Evolutionary conservation across 2,329 filamentous ascomycete genomes (phyloP), one percentile per base, ranked within the genome.

Genomic region (Botrytis hyacinthi): DNA sequence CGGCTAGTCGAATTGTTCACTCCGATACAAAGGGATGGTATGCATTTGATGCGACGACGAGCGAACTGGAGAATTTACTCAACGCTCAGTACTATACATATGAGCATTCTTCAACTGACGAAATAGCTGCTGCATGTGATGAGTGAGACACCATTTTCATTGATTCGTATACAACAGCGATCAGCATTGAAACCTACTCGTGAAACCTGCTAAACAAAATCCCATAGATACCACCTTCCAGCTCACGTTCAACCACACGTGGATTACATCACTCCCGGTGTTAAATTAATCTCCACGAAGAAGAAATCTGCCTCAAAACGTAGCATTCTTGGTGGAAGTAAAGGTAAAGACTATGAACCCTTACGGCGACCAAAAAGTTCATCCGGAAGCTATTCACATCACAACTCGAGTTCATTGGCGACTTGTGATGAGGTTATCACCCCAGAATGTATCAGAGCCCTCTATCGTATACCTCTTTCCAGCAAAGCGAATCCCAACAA

Each of bases 401-500:
- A 32, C 60, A 60, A 66, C 26, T 51, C 73, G 29, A 73, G 54
- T 22, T 54, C 74, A 66, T 51, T 74, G 66, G 57, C 75, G 35
- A 73, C 81, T 63, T 91, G 89, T 78, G 85, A 87, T 75, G 79
- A 81, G 35, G 84, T 86, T 75, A 88, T 90, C 75, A 89, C 87
- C 0, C 87, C 88, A 0, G 83, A 84, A 62, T 91, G 89, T 76
- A 82, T 88, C 73, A 84, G 83, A 71, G 86, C 85, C 16, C 80
- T 89, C n/a, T 89, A 89, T 76, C 76, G 81, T 1, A 84, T 86
- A 70, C 83, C 86, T 22, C 76, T 82, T 16, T 83, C 83, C 10
- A 79, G 80, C 5, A 80, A 81, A 48, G 75, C 75, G 16, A 65
- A 74, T 46, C 70, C 73, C 10, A 83, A 83, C 77, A 89, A 88